These are phyloP conservation scores for Colletotrichum theobromicola DNA, from an alignment of 2,329 filamentous ascomycete species.

Conservation along the genomic window DNA sequence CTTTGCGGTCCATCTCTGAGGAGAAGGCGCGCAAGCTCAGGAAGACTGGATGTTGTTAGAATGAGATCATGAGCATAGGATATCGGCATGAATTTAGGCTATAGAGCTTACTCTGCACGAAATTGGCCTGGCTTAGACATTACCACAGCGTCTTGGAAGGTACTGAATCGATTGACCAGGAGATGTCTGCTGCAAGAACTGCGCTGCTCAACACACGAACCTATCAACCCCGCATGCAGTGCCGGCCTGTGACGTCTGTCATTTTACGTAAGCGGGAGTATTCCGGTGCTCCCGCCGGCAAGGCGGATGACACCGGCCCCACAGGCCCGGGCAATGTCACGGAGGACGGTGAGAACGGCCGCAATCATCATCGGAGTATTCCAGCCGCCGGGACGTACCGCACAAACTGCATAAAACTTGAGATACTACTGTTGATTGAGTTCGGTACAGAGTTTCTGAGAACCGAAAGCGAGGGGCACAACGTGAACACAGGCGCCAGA, in stretches of 20 bases:
- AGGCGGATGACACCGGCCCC: not conserved
- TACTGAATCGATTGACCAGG: not conserved
- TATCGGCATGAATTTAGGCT: not conserved
- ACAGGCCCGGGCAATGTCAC: not conserved
- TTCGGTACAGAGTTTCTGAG: not conserved
- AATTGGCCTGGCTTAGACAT: conserved; percentile 21
- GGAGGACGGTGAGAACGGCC: not conserved
- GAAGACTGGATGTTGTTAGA: conserved; percentile 24
- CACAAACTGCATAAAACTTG: not conserved
- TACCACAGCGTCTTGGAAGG: not conserved
- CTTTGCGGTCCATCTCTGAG: conserved; percentile 30
- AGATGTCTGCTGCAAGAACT: not conserved
- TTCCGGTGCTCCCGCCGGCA: not conserved
- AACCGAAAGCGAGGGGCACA: not conserved
- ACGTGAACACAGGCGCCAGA: no score
- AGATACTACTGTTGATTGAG: not conserved
- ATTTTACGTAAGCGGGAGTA: conserved; percentile 8
- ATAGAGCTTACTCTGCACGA: conserved; percentile 2
- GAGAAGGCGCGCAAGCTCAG: conserved; percentile 30
- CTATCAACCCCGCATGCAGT: not conserved
- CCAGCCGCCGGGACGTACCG: not conserved
- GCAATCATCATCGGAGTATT: not conserved
- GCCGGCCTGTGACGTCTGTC: not conserved
- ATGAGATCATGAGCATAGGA: not conserved
- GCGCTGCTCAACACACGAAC: not conserved